Evolutionary conservation across 176 grass and related monocot species (phyloP).

Genomic region (Pontederia crassipes): DNA sequence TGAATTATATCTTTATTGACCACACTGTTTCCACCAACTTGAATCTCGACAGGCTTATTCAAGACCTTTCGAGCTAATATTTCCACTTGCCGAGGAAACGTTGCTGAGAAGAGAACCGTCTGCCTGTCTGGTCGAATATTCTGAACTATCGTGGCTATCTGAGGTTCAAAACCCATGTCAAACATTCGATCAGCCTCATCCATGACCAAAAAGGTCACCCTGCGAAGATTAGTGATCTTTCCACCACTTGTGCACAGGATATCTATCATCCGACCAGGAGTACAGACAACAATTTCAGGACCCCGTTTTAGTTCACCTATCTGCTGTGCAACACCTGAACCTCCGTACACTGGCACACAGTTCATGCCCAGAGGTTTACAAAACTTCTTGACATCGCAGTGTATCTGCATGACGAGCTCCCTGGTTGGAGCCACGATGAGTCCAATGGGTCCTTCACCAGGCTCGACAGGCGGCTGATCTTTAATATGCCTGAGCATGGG

Average conservation of each 20-base stretch:
- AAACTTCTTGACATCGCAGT: constrained; percentile 88
- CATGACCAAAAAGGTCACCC: constrained; percentile 88
- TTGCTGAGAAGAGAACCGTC: constrained; percentile 92
- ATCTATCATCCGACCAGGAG: constrained; percentile 92
- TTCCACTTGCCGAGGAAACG: constrained; percentile 89
- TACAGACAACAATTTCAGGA: constrained; percentile 90
- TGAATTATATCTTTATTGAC: constrained; percentile 93
- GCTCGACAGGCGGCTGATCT: constrained; percentile 65
- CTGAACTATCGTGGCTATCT: constrained; percentile 80
- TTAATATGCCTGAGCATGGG: constrained; percentile 97
- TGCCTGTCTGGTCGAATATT: constrained; percentile 80
- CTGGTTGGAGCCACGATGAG: constrained; percentile 95
- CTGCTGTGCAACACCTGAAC: constrained; percentile 90
- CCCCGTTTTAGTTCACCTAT: constrained; percentile 92
- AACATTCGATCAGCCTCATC: constrained; percentile 99
- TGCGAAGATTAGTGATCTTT: constrained; percentile 90
- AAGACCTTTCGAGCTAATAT: constrained; percentile 77
- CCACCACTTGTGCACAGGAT: constrained; percentile 85
- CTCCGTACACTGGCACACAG: constrained; percentile 87
- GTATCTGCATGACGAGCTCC: constrained; percentile 90
- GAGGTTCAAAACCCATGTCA: constrained; percentile 98
- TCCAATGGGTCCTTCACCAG: constrained; percentile 86
- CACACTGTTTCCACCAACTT: constrained; percentile 86
- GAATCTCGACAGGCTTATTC: constrained; percentile 79
- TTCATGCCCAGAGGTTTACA: constrained; percentile 74